phyloP scores from a whole-genome alignment of 805 yeast species.

The Candida pseudoglaebosa region DNA sequence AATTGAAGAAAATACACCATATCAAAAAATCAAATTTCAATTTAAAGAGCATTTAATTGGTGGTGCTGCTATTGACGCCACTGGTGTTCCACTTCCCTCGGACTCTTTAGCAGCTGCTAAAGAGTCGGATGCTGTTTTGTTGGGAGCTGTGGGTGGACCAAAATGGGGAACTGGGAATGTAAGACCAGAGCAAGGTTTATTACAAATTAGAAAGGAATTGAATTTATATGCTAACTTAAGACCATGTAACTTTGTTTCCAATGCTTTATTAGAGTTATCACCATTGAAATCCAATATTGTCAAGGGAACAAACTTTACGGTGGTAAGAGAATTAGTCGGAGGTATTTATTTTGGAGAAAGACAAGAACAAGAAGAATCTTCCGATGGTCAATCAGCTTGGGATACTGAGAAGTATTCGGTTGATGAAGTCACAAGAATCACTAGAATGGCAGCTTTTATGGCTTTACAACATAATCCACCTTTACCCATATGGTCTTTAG shows the following conservation, averaged over 20 bases:
- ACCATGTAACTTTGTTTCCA: constrained; percentile 92
- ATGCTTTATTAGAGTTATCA: constrained; percentile 75
- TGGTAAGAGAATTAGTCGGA: constrained; percentile 95
- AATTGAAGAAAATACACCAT: constrained; percentile 49
- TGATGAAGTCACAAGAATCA: constrained; percentile 89
- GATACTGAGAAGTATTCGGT: constrained; percentile 93
- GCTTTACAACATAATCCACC: constrained; percentile 95
- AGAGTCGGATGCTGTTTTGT: constrained; percentile 86
- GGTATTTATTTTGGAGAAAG: constrained; percentile 98
- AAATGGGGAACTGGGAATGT: constrained; percentile 98
- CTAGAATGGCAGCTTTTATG: constrained; percentile 97
- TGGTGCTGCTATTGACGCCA: constrained; percentile 97
- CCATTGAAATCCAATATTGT: constrained; percentile 86
- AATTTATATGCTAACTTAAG: constrained; percentile 93
- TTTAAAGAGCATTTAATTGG: constrained; percentile 87
- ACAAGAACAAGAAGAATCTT: constrained; percentile 79
- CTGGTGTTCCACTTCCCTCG: constrained; percentile 88
- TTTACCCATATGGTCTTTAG: constrained; percentile 90
- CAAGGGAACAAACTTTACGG: constrained; percentile 85
- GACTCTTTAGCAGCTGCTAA: constrained; percentile 80
- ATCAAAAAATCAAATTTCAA: constrained; percentile 53
- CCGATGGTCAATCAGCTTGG: constrained; percentile 67
- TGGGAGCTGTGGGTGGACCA: constrained; percentile 99
- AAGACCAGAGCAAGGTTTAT: constrained; percentile 95
- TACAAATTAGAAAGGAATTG: constrained; percentile 91